Conservation (phyloP, 2,329 filamentous ascomycete genomes). For the Canariomyces notabilis region DNA sequence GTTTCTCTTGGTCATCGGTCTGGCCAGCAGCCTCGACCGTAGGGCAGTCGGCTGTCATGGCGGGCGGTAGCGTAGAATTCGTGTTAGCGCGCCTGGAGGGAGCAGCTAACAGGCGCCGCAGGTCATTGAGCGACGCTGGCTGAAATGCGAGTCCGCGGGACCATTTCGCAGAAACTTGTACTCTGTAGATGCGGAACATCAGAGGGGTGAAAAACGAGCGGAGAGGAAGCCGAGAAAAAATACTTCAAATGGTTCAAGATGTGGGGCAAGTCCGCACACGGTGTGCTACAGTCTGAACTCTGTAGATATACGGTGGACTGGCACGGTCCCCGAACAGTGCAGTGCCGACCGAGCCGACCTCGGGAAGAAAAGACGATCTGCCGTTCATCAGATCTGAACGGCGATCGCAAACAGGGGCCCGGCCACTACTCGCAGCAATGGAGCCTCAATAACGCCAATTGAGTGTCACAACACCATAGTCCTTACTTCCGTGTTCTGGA, state of each 20-base stretch:
- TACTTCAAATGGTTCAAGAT: background rate
- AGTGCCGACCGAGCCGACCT: background rate
- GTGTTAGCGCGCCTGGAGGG: conserved; percentile 12
- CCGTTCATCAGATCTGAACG: background rate
- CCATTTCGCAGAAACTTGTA: conserved; percentile 17
- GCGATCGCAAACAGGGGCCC: background rate
- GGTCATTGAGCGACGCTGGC: conserved; percentile 24
- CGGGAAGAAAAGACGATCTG: background rate
- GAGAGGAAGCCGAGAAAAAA: conserved; percentile 1
- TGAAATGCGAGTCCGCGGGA: conserved; percentile 16
- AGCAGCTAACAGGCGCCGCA: conserved; percentile 23
- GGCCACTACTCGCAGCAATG: conserved; percentile 7
- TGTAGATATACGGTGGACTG: conserved; percentile 1
- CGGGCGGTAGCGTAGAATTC: conserved; percentile 1
- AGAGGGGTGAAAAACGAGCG: too few relatives aligned
- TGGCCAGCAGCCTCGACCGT: conserved; percentile 6
- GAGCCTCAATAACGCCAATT: conserved; percentile 6
- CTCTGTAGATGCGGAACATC: too few relatives aligned
- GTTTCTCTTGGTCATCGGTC: conserved; percentile 17
- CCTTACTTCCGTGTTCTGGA: too few relatives aligned
- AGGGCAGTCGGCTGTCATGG: conserved; percentile 19
- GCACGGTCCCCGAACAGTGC: too few relatives aligned
- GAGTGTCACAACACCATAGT: too few relatives aligned
- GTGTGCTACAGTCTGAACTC: background rate
- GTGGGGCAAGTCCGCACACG: background rate